Evolutionary conservation across 2,329 filamentous ascomycete genomes (phyloP).

Genomic region (Fusarium brevicatenulatum): DNA sequence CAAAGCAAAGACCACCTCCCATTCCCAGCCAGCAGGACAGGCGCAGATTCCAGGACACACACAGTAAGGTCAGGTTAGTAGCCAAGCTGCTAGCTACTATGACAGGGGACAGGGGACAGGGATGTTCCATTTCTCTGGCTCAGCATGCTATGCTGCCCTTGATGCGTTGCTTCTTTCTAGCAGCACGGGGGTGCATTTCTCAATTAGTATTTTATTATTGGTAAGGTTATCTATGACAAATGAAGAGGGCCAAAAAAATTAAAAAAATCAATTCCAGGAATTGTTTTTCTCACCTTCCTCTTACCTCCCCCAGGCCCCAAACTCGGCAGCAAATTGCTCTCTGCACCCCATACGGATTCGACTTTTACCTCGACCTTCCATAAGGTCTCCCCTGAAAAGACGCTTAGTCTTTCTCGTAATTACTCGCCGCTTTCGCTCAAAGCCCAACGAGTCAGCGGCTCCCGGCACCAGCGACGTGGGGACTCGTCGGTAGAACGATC

Average conservation of each 20-base stretch:
- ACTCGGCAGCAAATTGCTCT: slow-evolving; percentile 10
- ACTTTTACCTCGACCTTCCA: slow-evolving; percentile 3
- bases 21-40: slow-evolving; percentile 15
- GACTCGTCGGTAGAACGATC: slow-evolving; percentile 45
- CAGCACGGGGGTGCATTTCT: not conserved
- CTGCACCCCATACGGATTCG: slow-evolving; percentile 16
- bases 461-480: slow-evolving; percentile 47
- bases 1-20: slow-evolving; percentile 35
- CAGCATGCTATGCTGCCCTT: not conserved
- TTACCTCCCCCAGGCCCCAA: not conserved
- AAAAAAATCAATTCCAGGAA: not conserved
- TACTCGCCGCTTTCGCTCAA: slow-evolving; percentile 45
- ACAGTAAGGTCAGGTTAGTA: slow-evolving; percentile 4
- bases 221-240: not conserved
- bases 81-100: slow-evolving; percentile 1
- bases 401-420: slow-evolving; percentile 39
- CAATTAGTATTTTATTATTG: not conserved
- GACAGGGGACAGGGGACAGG: slow-evolving; percentile 44
- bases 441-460: slow-evolving; percentile 47
- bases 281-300: not conserved
- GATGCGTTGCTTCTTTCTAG: not conserved
- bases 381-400: slow-evolving; percentile 13
- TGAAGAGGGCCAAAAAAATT: not conserved
- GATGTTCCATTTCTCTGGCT: slow-evolving; percentile 34
- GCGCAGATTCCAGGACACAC: slow-evolving; percentile 34